Base-by-base conservation (phyloP, 2,329 filamentous ascomycete species). In the Hirsutella rhossiliensis region DNA sequence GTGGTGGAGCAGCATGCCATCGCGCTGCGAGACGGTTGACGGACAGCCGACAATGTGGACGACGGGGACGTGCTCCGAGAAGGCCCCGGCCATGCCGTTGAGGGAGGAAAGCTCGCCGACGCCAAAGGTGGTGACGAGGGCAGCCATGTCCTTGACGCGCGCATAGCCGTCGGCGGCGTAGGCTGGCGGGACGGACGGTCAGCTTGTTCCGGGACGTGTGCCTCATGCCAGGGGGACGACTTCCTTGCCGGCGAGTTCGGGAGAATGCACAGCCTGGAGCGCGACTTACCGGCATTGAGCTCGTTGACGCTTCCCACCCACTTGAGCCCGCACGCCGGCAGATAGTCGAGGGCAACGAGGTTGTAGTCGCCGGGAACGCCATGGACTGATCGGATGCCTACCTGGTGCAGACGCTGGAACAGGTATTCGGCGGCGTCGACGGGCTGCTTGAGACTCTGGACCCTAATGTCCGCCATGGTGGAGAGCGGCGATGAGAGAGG, bases 111-210 rank as follows among this genome's bases (percentile, higher is more conserved):
- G 71, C 58, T 82, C 79, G 43, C 78, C 84, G 5, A 87, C 82
- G 43, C 84, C 84, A 49, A 87, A 87, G 1, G 84, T 87, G 36
- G 84, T 88, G 51, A 88, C 63, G 40, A 88, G 62, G 28, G 82
- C 82, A 5, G 74, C 73, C 30, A 87, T 78, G 38, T 82, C 80
- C 45, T 82, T 83, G 47, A 86, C 73, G 49, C 84, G 75, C 45
- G 82, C 82, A 58, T 88, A 88, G 20, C 84, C 84, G 63, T 88
- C 84, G n/a, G 84, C 82, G 27, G 84, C 83, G 55, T 88, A 88
- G 17, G 80, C 82, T 76, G 55, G 23, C 20, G 29, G 23, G 42
- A 32, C 32, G 40, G 46, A 54, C 45, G 47, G 52, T 51, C 42
- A 54, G 51, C 36, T 43, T 29, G 29, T 43, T 8, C n/a, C 31